Evolutionary conservation across 2,329 filamentous ascomycete genomes (phyloP).

Genomic region (Trichophyton schoenleinii): DNA sequence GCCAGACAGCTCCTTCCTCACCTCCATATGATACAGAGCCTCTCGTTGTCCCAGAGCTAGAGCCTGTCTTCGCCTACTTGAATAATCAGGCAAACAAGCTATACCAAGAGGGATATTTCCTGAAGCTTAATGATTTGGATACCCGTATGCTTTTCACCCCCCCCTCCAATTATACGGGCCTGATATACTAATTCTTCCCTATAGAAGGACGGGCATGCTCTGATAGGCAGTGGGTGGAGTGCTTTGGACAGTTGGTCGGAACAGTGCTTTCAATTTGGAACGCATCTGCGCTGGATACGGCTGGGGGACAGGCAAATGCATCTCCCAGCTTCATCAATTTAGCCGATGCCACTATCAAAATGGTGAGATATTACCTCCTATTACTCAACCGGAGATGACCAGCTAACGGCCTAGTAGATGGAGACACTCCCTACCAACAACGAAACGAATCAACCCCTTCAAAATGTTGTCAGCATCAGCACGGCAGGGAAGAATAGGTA

Average conservation of each 20-base stretch:
- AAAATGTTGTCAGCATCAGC: slow-evolving; percentile 91
- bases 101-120: slow-evolving; percentile 94
- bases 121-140: slow-evolving; percentile 93
- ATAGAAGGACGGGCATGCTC: slow-evolving; percentile 73
- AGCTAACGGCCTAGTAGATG: slow-evolving; percentile 44
- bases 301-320: slow-evolving; percentile 72
- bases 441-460: slow-evolving; percentile 63
- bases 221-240: slow-evolving; percentile 88
- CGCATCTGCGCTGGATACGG: slow-evolving; percentile 76
- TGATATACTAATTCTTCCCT: slow-evolving; percentile 21
- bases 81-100: slow-evolving; percentile 94
- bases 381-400: neutral
- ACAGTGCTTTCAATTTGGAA: slow-evolving; percentile 95
- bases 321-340: slow-evolving; percentile 90
- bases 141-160: slow-evolving; percentile 51
- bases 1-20: neutral
- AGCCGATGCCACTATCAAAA: slow-evolving; percentile 94
- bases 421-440: slow-evolving; percentile 80
- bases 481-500: slow-evolving; percentile 94
- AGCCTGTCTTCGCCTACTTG: slow-evolving; percentile 84
- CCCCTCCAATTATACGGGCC: neutral
- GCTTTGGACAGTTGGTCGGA: slow-evolving; percentile 90
- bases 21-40: neutral
- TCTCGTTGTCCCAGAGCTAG: slow-evolving; percentile 56
- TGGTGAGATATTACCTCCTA: slow-evolving; percentile 48